A percentile compares a stretch with the other conserved stretches of the same genome.
Conservation (phyloP, 106 monocot genomes). For the Triglochin maritima region DNA sequence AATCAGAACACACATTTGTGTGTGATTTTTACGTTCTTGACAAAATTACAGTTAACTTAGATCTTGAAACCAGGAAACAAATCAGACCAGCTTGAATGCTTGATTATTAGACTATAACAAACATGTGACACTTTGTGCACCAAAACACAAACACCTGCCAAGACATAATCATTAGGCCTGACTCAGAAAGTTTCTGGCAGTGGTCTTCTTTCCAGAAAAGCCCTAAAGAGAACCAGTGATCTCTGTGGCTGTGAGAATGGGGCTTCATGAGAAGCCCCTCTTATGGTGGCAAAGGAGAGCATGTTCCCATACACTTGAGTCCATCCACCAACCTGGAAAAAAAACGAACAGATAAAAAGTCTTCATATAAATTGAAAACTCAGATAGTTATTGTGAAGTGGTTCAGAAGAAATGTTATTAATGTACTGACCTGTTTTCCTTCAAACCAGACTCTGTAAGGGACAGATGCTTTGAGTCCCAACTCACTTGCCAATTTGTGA, state of each 20-base stretch:
- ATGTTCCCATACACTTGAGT: slow-evolving; percentile 81
- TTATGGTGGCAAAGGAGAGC: slow-evolving; percentile 82
- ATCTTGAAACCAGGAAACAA: too few relatives aligned
- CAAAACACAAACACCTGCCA: too few relatives aligned
- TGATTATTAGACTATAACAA: too few relatives aligned
- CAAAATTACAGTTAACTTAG: too few relatives aligned
- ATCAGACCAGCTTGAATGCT: too few relatives aligned
- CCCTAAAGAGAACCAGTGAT: slow-evolving; percentile 69
- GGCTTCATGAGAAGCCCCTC: slow-evolving; percentile 97
- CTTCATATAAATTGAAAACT: too few relatives aligned
- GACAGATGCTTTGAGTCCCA: slow-evolving; percentile 60
- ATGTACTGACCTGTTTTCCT: slow-evolving; percentile 60
- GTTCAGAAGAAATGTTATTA: neutral
- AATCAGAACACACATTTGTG: too few relatives aligned
- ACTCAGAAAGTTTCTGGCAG: slow-evolving; percentile 68
- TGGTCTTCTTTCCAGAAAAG: slow-evolving; percentile 57
- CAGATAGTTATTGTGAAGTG: too few relatives aligned
- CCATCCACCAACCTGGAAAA: slow-evolving; percentile 87
- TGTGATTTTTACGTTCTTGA: too few relatives aligned
- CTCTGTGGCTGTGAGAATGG: slow-evolving; percentile 97
- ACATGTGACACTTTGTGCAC: too few relatives aligned
- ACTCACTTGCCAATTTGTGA: slow-evolving; percentile 59
- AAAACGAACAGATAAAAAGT: neutral
- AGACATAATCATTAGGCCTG: too few relatives aligned
- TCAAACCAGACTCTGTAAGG: slow-evolving; percentile 98